These are phyloP conservation scores for Apodospora peruviana DNA, from an alignment of 495 filamentous ascomycete genomes.

Conservation along the genomic window DNA sequence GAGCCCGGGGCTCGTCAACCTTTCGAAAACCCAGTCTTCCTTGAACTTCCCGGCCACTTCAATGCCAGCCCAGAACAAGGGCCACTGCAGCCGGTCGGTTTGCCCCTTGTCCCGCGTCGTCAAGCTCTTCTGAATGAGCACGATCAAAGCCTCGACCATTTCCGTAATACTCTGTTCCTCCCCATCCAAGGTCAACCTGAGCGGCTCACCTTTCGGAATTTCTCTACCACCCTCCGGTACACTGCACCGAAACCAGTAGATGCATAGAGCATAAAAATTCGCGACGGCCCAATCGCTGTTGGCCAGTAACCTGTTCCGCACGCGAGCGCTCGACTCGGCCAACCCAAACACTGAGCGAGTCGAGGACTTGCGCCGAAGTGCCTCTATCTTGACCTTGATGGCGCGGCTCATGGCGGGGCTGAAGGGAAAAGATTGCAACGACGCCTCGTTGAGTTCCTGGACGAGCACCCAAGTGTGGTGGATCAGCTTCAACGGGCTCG, in stretches of 20 bases:
- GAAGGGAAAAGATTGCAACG: too few relatives aligned
- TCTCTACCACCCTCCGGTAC: constrained; percentile 5
- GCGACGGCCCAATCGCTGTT: constrained; percentile 46
- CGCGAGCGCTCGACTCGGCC: constrained; percentile 28
- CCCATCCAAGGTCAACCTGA: not conserved
- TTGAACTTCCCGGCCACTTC: constrained; percentile 35
- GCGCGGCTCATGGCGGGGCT: not conserved
- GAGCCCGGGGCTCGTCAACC: constrained; percentile 28
- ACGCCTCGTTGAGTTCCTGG: constrained; percentile 23
- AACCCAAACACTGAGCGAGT: constrained; percentile 29
- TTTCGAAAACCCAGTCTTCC: constrained; percentile 35
- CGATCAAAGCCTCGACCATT: constrained; percentile 27
- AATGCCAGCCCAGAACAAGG: constrained; percentile 40
- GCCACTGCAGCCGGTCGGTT: constrained; percentile 39
- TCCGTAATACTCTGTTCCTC: constrained; percentile 11
- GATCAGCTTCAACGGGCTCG: constrained; percentile 20
- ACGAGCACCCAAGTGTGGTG: constrained; percentile 37
- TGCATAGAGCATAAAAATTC: constrained; percentile 37
- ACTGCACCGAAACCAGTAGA: constrained; percentile 36
- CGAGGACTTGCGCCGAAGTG: constrained; percentile 10
- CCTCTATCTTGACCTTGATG: constrained; percentile 14
- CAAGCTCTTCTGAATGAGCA: constrained; percentile 36
- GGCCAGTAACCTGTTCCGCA: constrained; percentile 34
- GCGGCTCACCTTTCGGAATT: constrained; percentile 17
- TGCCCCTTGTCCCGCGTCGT: constrained; percentile 28